Evolutionary conservation across 805 yeast genomes (phyloP), one percentile per base, ranked within the genome.

Genomic region (Metschnikowia colocasiae): DNA sequence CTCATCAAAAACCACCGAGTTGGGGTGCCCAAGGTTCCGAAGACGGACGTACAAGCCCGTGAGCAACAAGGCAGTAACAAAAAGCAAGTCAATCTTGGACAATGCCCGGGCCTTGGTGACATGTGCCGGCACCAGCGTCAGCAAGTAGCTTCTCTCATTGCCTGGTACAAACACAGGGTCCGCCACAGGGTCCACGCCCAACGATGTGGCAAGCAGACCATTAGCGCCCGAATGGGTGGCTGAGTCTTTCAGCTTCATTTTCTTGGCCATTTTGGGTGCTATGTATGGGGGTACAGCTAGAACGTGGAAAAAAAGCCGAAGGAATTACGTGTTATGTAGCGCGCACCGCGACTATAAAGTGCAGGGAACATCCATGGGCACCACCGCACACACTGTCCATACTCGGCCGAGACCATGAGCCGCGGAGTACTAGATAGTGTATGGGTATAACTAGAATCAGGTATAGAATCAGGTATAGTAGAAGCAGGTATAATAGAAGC

Each of bases 1-100:
- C 65, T 92, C 99, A 65, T 90, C 96, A 55, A 87, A 87, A 10
- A 92, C 96, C 31, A 90, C 95, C 25, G 91, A 81, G 58, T 81
- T 68, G 33, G 99, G 99, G 52, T 69, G 61, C 23, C 77, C 70
- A 49, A 94, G 71, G 45, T 76, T 70, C 54, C 74, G 70, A 45
- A 85, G 71, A 56, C 99, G 81, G 42, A 88, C 77, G 40, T 65
- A 58, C 10, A 74, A 51, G 0, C 96, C 78, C 1, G 74, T 55
- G n/a, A 79, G 58, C 45, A 87, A 68, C 13, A 69, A 60, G 2
- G 57, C 62, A n/a, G 74, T 61, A 30, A 68, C 37, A 38, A 63
- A 51, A 36, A 58, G 49, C 52, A 51, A 57, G 47, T 69, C 74
- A 39, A 55, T 46, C 38, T 39, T 12, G 37, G 58, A 48, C 13